A percentile compares a stretch with the other conserved stretches of the same genome.
These are phyloP conservation scores for Tuber melanosporum DNA, from an alignment of 495 filamentous ascomycete genomes.

Conservation along the genomic window DNA sequence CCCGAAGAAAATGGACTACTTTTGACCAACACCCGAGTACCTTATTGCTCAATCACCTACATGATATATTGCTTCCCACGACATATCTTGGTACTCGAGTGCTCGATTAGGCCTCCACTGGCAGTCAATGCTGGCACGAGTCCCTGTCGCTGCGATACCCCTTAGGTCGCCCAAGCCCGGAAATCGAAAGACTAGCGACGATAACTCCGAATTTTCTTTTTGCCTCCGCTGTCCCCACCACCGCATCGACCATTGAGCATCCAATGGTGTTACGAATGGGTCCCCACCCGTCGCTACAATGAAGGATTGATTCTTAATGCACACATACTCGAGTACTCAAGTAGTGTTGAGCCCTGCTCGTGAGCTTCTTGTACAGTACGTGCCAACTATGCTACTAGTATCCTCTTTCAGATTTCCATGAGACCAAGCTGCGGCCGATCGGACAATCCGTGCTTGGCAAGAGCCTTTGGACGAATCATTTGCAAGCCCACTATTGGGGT, in stretches of 20 bases:
- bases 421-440: conserved; percentile 90
- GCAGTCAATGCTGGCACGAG: conserved; percentile 95
- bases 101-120: conserved; percentile 69
- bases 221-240: conserved; percentile 72
- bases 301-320: conserved; percentile 98
- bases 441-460: conserved; percentile 72
- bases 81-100: conserved; percentile 50
- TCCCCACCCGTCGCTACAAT: conserved; percentile 77
- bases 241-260: conserved; percentile 80
- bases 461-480: conserved; percentile 54
- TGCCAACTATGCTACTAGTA: conserved; percentile 69
- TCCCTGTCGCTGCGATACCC: conserved; percentile 67
- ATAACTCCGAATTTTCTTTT: conserved; percentile 86
- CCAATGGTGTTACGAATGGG: conserved; percentile 87
- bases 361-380: conserved; percentile 67
- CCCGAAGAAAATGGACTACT: conserved; percentile 72
- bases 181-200: conserved; percentile 79
- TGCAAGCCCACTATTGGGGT: conserved; percentile 48
- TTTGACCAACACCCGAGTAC: conserved; percentile 59
- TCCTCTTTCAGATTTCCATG: conserved; percentile 80
- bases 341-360: conserved; percentile 76
- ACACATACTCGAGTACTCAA: conserved; percentile 95
- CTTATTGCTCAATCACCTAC: conserved; percentile 65
- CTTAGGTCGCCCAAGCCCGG: conserved; percentile 82
- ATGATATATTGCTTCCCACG: conserved; percentile 87